These are phyloP conservation scores for Aciculoconidium aculeatum DNA, from an alignment of 805 yeast genomes.

Conservation along the genomic window DNA sequence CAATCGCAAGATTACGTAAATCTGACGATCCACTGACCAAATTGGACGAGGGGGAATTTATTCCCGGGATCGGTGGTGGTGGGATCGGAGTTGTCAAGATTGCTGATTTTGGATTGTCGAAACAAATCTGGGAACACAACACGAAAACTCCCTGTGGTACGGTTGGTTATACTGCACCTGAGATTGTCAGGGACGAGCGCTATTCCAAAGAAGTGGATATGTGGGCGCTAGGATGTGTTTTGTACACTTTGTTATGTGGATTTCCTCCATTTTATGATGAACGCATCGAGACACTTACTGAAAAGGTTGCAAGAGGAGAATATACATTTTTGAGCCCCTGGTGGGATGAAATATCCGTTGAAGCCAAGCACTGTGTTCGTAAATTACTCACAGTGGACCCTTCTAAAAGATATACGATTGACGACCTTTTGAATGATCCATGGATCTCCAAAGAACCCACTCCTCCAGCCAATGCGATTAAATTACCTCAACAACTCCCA, in stretches of 20 bases:
- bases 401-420: constrained; percentile 58
- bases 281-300: constrained; percentile 64
- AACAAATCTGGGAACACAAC: constrained; percentile 79
- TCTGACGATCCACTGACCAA: constrained; percentile 69
- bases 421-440: constrained; percentile 68
- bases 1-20: constrained; percentile 38
- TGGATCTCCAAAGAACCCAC: constrained; percentile 45
- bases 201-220: constrained; percentile 94
- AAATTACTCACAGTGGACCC: constrained; percentile 70
- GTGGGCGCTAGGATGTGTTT: constrained; percentile 98
- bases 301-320: constrained; percentile 75
- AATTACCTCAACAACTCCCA: background rate
- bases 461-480: background rate
- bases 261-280: constrained; percentile 97
- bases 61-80: constrained; percentile 83
- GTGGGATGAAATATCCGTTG: constrained; percentile 78
- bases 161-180: constrained; percentile 98
- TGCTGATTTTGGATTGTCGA: constrained; percentile 94
- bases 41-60: constrained; percentile 82
- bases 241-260: constrained; percentile 90
- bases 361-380: constrained; percentile 66
- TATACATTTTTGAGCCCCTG: constrained; percentile 73
- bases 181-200: constrained; percentile 87
- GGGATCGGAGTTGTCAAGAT: constrained; percentile 84
- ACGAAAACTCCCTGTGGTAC: constrained; percentile 99